Percentiles rank a stretch among this genome's conserved stretches.
Evolutionary conservation across 78 protist genomes (phyloP).

Genomic region (Tieghemostelium lacteum): DNA sequence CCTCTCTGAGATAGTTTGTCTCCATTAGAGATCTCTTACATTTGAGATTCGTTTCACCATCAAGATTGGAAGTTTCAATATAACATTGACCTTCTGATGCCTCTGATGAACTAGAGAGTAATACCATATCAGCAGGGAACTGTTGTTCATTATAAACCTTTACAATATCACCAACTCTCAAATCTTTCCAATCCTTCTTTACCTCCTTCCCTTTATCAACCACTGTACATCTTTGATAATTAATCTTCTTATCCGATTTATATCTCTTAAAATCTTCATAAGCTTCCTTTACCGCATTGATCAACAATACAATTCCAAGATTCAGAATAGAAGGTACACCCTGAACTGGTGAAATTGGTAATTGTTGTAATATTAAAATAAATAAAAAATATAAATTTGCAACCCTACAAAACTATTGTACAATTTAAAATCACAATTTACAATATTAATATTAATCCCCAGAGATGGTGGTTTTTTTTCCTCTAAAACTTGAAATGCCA

Average conservation of each 20-base stretch:
- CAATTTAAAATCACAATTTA: neutral
- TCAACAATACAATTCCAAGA: slow-evolving; percentile 45
- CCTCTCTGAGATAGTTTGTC: neutral
- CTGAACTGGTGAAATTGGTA: slow-evolving; percentile 23
- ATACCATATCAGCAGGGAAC: slow-evolving; percentile 80
- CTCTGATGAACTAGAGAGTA: slow-evolving; percentile 35
- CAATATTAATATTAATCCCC: neutral
- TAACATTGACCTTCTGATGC: slow-evolving; percentile 67
- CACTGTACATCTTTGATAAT: slow-evolving; percentile 20
- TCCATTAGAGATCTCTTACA: slow-evolving; percentile 51
- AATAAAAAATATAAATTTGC: slow-evolving; percentile 63
- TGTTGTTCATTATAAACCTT: slow-evolving; percentile 18
- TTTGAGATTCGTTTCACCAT: slow-evolving; percentile 83
- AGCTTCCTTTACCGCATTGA: slow-evolving; percentile 58
- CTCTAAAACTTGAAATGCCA: neutral
- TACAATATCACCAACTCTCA: slow-evolving; percentile 75
- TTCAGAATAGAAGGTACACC: slow-evolving; percentile 52
- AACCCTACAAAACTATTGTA: slow-evolving; percentile 42
- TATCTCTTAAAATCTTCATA: slow-evolving; percentile 73
- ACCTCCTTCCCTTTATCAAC: neutral
- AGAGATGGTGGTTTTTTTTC: neutral
- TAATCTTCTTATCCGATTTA: slow-evolving; percentile 45
- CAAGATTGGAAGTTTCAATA: slow-evolving; percentile 89
- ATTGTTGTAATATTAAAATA: slow-evolving; percentile 23
- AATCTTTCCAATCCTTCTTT: slow-evolving; percentile 26